These are phyloP conservation scores for Thalia dealbata DNA, from an alignment of 176 grass and related monocot species.

Conservation along the genomic window DNA sequence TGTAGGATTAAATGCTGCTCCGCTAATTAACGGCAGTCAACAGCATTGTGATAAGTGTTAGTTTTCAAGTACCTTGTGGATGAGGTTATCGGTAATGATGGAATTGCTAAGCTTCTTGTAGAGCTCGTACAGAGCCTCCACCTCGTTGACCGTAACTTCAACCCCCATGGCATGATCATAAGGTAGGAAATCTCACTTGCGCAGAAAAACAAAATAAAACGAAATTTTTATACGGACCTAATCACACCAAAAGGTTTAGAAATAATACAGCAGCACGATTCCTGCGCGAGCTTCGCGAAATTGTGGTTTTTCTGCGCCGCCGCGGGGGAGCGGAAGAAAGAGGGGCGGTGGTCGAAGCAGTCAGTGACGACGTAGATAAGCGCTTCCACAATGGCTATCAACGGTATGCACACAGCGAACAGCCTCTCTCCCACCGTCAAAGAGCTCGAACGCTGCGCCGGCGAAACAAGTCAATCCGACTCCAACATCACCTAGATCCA, in stretches of 20 bases:
- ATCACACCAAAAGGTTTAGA: neutral
- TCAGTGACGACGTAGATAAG: conserved; percentile 39
- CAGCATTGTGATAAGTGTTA: neutral
- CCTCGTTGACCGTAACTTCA: neutral
- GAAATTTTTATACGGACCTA: too few relatives aligned
- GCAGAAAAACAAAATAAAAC: neutral
- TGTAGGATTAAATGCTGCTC: neutral
- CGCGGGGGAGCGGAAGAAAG: neutral
- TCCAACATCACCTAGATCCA: too few relatives aligned
- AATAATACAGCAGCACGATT: conserved; percentile 56
- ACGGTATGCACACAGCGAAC: conserved; percentile 41
- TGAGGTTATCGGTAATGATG: neutral
- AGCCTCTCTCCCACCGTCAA: conserved; percentile 63
- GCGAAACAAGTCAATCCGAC: neutral
- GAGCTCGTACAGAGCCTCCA: neutral
- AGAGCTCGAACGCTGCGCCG: conserved; percentile 39
- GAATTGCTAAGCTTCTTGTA: neutral
- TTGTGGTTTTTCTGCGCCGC: neutral
- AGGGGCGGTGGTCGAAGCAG: conserved; percentile 41
- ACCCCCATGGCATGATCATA: conserved; percentile 10
- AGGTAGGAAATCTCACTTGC: neutral
- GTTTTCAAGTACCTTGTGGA: neutral
- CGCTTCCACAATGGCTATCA: conserved; percentile 39
- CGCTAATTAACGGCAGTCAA: neutral
- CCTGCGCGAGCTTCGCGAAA: conserved; percentile 51